These are phyloP conservation scores for Neurospora hispaniola DNA, from an alignment of 495 filamentous ascomycete species.

Conservation along the genomic window DNA sequence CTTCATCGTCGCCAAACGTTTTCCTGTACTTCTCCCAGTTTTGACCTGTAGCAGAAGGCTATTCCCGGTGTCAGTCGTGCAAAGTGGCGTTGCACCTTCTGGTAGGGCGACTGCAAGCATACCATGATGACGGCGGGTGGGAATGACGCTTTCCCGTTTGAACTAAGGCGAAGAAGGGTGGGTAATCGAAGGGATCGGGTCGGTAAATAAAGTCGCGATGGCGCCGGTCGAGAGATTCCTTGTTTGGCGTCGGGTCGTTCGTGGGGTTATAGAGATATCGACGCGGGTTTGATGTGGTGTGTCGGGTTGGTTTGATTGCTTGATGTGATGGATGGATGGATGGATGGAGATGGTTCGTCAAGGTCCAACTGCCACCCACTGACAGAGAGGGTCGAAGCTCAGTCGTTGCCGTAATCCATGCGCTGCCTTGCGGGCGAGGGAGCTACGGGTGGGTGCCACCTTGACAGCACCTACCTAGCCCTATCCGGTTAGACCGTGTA, in stretches of 20 bases:
- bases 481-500: neutral
- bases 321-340: constrained; percentile 5
- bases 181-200: neutral
- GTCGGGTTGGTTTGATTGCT: constrained; percentile 6
- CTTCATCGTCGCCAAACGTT: constrained; percentile 90
- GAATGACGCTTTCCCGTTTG: neutral
- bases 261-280: constrained; percentile 2
- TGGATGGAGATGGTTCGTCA: constrained; percentile 10
- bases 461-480: neutral
- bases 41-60: constrained; percentile 84
- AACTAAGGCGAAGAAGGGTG: neutral
- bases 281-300: neutral
- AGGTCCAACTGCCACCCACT: neutral
- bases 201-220: neutral
- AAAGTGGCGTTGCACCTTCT: constrained; percentile 1
- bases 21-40: constrained; percentile 99
- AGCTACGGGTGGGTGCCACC: neutral
- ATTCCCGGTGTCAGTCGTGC: constrained; percentile 2
- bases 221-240: neutral
- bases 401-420: constrained; percentile 29
- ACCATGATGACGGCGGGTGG: constrained; percentile 16
- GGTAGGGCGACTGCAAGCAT: constrained; percentile 3
- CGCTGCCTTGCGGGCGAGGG: constrained; percentile 18
- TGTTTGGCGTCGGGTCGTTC: constrained; percentile 7
- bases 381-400: constrained; percentile 10